A percentile compares a stretch with the other conserved stretches of the same genome.
phyloP scores from a whole-genome alignment of 148 eudicot species.

The Diospyros kaki region DNA sequence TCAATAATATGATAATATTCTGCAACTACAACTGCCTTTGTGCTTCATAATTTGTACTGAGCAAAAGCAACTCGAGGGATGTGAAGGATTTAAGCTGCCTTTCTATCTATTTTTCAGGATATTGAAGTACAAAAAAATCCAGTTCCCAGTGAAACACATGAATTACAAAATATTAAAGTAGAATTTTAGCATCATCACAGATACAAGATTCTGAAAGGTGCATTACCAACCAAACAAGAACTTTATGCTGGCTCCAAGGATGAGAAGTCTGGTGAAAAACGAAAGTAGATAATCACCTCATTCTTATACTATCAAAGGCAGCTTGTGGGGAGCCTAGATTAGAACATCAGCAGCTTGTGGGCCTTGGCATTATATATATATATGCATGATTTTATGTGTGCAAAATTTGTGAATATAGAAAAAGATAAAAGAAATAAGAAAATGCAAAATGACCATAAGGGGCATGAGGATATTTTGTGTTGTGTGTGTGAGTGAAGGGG shows the following conservation, averaged over 20 bases:
- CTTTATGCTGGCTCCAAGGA: slow-evolving; percentile 66
- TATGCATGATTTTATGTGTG: no score
- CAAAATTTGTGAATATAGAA: no score
- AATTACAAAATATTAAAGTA: neutral
- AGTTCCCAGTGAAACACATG: neutral
- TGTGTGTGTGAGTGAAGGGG: no score
- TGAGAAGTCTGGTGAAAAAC: slow-evolving; percentile 48
- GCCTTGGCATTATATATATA: no score
- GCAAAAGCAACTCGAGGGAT: neutral
- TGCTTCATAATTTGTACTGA: neutral
- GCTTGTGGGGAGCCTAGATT: slow-evolving; percentile 16
- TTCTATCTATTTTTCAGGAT: neutral
- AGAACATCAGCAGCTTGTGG: neutral
- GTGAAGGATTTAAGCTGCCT: neutral
- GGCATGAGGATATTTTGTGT: no score
- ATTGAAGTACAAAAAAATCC: neutral
- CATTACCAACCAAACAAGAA: slow-evolving; percentile 77
- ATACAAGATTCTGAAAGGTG: neutral
- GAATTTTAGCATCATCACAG: neutral
- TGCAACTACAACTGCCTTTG: neutral
- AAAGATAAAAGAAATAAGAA: no score
- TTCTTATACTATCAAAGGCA: slow-evolving; percentile 17
- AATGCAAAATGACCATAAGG: no score
- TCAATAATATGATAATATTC: neutral
- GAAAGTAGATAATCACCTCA: slow-evolving; percentile 43